Percentiles rank a stretch among this genome's conserved stretches.
Evolutionary conservation across 192 early-diverging fungal species (phyloP).

Genomic region (Irineochytrium annulatum): DNA sequence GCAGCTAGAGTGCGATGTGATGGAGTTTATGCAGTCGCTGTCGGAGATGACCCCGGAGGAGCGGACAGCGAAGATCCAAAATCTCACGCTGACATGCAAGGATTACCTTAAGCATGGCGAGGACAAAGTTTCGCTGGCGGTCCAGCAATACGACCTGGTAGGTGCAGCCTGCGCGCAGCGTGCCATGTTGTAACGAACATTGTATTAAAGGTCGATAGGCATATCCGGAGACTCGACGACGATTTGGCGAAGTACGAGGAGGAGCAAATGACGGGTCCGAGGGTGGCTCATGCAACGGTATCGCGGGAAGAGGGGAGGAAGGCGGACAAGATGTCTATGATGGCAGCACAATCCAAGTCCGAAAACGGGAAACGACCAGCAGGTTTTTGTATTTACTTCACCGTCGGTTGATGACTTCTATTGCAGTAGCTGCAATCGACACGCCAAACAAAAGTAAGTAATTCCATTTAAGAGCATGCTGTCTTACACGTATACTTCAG

Average conservation of each 20-base stretch:
- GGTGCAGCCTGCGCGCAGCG: background rate
- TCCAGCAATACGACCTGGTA: slow-evolving; percentile 90
- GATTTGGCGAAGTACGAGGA: slow-evolving; percentile 90
- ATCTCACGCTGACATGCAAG: slow-evolving; percentile 55
- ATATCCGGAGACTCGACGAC: slow-evolving; percentile 85
- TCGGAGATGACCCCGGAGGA: slow-evolving; percentile 44
- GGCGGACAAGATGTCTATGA: too few relatives aligned
- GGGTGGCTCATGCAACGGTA: background rate
- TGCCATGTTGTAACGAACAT: background rate
- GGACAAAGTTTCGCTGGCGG: slow-evolving; percentile 90
- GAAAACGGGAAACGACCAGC: background rate
- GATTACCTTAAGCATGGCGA: slow-evolving; percentile 83
- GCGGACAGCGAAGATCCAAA: slow-evolving; percentile 48
- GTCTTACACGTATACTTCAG: too few relatives aligned
- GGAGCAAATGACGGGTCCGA: slow-evolving; percentile 70
- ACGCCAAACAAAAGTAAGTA: too few relatives aligned
- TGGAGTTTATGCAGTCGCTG: slow-evolving; percentile 66
- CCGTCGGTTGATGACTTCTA: too few relatives aligned
- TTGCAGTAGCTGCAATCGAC: too few relatives aligned
- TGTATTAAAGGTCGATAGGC: slow-evolving; percentile 71
- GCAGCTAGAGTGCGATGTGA: slow-evolving; percentile 60
- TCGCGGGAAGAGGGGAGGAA: too few relatives aligned
- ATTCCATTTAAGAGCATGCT: too few relatives aligned
- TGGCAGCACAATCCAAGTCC: too few relatives aligned
- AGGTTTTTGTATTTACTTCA: too few relatives aligned